phyloP scores from a whole-genome alignment of 1,284 basidiomycete species.

The Pholiota adiposa region DNA sequence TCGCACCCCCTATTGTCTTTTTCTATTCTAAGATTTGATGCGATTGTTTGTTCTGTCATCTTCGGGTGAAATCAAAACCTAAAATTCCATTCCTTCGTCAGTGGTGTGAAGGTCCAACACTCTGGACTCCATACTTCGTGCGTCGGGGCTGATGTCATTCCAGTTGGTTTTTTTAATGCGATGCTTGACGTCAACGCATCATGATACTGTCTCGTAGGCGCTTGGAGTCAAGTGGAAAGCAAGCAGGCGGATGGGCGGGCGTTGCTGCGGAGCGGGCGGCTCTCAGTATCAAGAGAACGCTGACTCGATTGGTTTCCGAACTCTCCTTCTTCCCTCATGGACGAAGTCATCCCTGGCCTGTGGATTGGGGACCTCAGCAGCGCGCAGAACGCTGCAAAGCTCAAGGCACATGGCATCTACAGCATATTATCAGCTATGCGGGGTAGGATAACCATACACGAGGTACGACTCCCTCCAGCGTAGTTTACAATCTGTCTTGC shows the following conservation, averaged over 20 bases:
- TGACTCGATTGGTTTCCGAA: not conserved
- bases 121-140: not conserved
- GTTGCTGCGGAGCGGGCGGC: not conserved
- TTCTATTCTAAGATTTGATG: no score
- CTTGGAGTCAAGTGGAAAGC: not conserved
- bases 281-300: not conserved
- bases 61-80: no score
- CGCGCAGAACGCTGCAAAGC: conserved; percentile 53
- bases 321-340: conserved; percentile 37
- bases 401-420: conserved; percentile 66
- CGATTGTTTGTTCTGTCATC: no score
- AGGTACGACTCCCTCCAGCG: conserved; percentile 50
- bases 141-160: not conserved
- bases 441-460: conserved; percentile 64
- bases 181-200: not conserved
- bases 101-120: no score
- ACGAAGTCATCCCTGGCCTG: conserved; percentile 64
- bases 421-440: conserved; percentile 76
- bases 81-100: not conserved
- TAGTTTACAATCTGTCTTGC: not conserved
- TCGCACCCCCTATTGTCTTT: no score
- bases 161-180: not conserved
- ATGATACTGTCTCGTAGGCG: not conserved
- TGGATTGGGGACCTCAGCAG: conserved; percentile 70
- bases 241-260: not conserved